phyloP scores from a whole-genome alignment of 345 rosid species.

The Euphorbia pulcherrima region DNA sequence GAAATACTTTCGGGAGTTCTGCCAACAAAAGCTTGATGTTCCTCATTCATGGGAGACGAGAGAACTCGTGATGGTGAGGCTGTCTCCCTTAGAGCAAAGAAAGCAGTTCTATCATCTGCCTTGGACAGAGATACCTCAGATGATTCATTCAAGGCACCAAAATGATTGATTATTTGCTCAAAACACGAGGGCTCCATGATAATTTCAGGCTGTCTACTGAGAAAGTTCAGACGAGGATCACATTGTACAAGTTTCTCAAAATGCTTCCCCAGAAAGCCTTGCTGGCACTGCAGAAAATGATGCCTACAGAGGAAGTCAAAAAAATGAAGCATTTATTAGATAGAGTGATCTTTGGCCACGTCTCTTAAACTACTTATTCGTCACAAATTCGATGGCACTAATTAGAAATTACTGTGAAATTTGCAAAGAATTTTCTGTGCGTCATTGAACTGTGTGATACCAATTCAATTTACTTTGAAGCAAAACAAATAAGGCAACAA shows the following conservation, averaged over 20 bases:
- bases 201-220: slow-evolving; percentile 57
- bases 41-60: slow-evolving; percentile 19
- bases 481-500: not conserved
- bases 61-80: slow-evolving; percentile 44
- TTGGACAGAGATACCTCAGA: slow-evolving; percentile 14
- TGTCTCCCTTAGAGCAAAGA: slow-evolving; percentile 46
- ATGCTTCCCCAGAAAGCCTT: slow-evolving; percentile 77
- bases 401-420: not conserved
- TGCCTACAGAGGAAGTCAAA: too few relatives aligned
- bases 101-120: slow-evolving; percentile 24
- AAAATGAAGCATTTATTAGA: too few relatives aligned
- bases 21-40: slow-evolving; percentile 2
- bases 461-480: not conserved
- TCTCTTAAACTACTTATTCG: not conserved
- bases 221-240: slow-evolving; percentile 71
- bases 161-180: slow-evolving; percentile 10
- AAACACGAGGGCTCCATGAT: slow-evolving; percentile 4
- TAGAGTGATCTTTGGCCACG: not conserved
- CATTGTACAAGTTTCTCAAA: slow-evolving; percentile 93
- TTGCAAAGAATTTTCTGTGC: not conserved
- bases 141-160: slow-evolving; percentile 21
- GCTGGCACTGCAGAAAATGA: slow-evolving; percentile 91
- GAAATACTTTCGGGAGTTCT: slow-evolving; percentile 29
- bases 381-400: not conserved
- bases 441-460: not conserved